Base-by-base conservation (phyloP, 306 rosid genomes). In the Gynostemma pentaphyllum region DNA sequence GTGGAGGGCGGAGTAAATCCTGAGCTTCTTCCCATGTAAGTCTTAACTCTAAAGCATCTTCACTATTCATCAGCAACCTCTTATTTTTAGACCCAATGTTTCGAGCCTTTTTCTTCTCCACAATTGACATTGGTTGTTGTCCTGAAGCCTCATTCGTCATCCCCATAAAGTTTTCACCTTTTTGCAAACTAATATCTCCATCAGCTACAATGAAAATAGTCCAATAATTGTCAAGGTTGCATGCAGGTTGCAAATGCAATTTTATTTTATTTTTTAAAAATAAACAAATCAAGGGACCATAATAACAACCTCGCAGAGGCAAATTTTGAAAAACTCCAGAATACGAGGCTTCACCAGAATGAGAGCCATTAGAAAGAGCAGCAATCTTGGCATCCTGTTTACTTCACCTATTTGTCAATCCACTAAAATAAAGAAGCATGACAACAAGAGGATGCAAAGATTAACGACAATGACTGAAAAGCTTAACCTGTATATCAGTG, bases 1-100 rank as follows among this genome's bases (percentile, higher is more conserved):
- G 88, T 0, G 99, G 94, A 1, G 99, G 99, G 60, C 99, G 95
- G 68, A 92, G 96, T 73, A 92, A 89, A 73, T 92, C 95, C 66
- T 88, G 99, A 49, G 96, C 96, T 81, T 92, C 99, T 81, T 88
- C 95, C 99, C 99, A 92, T 45, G 99, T 92, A 64, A 92, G 81
- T 74, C 86, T 82, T 68, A 92, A 78, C 83, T 92, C 96, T 77
- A 79, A 48, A 36, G 88, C 80, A 68, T 92, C 99, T 63, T 88
- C 99, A 66, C 86, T 82, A 44, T 83, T 79, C 81, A 92, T 86
- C 51, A 72, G 85, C 80, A 92, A 70, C 73, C 99, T 86, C 76
- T 88, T 92, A 69, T 68, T 88, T 75, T 92, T 92, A 54, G 89
- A 78, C 62, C 96, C 96, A 70, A 92, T 88, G 62, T 88, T 92